A percentile compares a stretch with the other conserved stretches of the same genome.
Evolutionary conservation across 805 yeast genomes (phyloP).

Genomic region (Alloascoidea africana): DNA sequence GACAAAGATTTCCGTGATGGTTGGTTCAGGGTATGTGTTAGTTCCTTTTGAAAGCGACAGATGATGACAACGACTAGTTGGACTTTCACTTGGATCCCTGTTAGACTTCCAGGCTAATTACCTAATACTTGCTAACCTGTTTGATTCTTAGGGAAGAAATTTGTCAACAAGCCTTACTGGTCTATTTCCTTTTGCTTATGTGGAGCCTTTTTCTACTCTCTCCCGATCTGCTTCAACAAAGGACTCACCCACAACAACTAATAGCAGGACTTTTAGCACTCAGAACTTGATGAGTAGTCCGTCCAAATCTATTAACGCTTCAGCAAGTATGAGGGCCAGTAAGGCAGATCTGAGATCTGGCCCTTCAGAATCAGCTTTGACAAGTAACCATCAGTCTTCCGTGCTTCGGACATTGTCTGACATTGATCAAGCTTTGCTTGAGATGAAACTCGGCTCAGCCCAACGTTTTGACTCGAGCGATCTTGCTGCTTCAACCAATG

Average conservation of each 20-base stretch:
- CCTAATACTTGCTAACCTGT: constrained; percentile 1
- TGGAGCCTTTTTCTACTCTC: background rate
- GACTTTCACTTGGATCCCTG: constrained; percentile 2
- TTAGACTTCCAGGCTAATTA: constrained; percentile 1
- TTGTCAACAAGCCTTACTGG: constrained; percentile 32
- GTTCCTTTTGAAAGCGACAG: background rate
- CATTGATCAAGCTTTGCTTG: constrained; percentile 23
- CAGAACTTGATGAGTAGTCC: background rate
- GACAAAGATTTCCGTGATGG: constrained; percentile 93
- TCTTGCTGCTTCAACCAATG: background rate
- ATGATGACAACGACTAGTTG: constrained; percentile 5
- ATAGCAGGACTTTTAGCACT: background rate
- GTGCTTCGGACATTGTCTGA: constrained; percentile 29
- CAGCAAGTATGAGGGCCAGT: background rate
- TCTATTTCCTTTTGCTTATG: background rate
- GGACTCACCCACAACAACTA: background rate
- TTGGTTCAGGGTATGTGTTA: constrained; percentile 58
- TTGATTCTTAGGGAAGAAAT: constrained; percentile 62
- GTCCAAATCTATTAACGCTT: background rate
- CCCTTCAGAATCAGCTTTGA: constrained; percentile 12
- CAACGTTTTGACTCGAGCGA: constrained; percentile 3
- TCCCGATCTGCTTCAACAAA: background rate
- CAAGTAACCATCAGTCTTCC: constrained; percentile 19
- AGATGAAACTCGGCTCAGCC: too few species aligned
- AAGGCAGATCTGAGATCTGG: background rate